Conservation (phyloP, 345 rosid genomes). For the Boechera divaricarpa region DNA sequence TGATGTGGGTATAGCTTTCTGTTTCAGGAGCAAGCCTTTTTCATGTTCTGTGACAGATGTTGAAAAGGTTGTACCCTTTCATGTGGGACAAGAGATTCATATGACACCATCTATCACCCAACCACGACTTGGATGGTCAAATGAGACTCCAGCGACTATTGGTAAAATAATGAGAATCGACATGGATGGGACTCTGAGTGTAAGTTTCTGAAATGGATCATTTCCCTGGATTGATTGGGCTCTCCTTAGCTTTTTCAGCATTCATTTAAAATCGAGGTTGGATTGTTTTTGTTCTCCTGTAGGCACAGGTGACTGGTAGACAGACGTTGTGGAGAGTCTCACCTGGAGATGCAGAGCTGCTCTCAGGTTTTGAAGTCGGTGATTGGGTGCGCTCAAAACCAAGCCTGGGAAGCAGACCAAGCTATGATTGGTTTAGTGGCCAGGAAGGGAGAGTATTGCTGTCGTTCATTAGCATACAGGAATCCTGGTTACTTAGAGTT, state of each 20-base stretch:
- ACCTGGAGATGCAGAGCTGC: slow-evolving; percentile 97
- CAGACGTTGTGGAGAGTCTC: slow-evolving; percentile 86
- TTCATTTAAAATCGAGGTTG: not conserved
- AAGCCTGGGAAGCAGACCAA: slow-evolving; percentile 86
- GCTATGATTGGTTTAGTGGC: slow-evolving; percentile 91
- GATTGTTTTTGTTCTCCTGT: slow-evolving; percentile 41
- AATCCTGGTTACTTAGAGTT: slow-evolving; percentile 84
- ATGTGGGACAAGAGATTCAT: slow-evolving; percentile 88
- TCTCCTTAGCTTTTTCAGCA: slow-evolving; percentile 13
- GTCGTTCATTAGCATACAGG: slow-evolving; percentile 91
- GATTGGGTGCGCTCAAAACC: slow-evolving; percentile 98
- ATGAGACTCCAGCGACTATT: slow-evolving; percentile 91
- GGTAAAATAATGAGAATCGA: slow-evolving; percentile 87
- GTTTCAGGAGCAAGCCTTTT: slow-evolving; percentile 92
- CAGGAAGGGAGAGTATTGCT: slow-evolving; percentile 91
- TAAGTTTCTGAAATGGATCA: slow-evolving; percentile 49
- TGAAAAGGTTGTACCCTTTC: slow-evolving; percentile 89
- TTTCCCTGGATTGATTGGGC: slow-evolving; percentile 4
- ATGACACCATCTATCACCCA: slow-evolving; percentile 74
- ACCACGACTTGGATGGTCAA: slow-evolving; percentile 98
- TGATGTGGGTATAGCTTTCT: slow-evolving; percentile 91
- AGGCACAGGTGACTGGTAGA: slow-evolving; percentile 88
- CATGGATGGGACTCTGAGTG: slow-evolving; percentile 98
- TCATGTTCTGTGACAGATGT: slow-evolving; percentile 90
- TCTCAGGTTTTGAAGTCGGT: slow-evolving; percentile 97